Conservation (phyloP, 2,329 filamentous ascomycete genomes). For the Fusarium piperis region DNA sequence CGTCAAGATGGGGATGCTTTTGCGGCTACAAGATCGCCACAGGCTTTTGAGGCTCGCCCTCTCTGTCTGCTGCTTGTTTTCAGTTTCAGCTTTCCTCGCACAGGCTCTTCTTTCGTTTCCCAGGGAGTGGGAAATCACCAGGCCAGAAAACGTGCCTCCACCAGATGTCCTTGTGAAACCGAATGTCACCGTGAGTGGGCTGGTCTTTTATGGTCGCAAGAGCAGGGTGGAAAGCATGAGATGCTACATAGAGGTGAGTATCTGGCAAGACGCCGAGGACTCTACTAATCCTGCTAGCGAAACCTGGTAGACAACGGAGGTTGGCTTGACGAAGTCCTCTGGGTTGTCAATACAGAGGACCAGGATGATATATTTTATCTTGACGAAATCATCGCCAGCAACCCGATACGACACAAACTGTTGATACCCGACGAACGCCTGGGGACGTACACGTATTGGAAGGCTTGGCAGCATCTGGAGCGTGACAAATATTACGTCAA, state of each 20-base stretch:
- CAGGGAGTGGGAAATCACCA: not conserved
- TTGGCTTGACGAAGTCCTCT: constrained; percentile 31
- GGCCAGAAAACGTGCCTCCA: not conserved
- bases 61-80: not conserved
- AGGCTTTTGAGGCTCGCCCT: not conserved
- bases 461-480: constrained; percentile 30
- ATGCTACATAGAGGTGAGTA: constrained; percentile 29
- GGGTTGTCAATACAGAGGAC: constrained; percentile 26
- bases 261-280: no score
- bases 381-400: constrained; percentile 22
- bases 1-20: not conserved
- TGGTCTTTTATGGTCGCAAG: constrained; percentile 30
- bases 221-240: constrained; percentile 21
- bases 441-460: constrained; percentile 22
- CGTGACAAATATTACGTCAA: constrained; percentile 36
- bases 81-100: not conserved
- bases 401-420: constrained; percentile 25
- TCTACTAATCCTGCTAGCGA: not conserved
- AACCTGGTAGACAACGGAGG: constrained; percentile 33
- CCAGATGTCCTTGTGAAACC: constrained; percentile 8
- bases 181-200: constrained; percentile 24
- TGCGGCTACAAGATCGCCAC: not conserved
- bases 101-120: not conserved
- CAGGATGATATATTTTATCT: constrained; percentile 20
- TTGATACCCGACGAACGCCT: constrained; percentile 15